These are phyloP conservation scores for Clitopilus hobsonii DNA, from an alignment of 768 basidiomycete genomes.

Conservation along the genomic window DNA sequence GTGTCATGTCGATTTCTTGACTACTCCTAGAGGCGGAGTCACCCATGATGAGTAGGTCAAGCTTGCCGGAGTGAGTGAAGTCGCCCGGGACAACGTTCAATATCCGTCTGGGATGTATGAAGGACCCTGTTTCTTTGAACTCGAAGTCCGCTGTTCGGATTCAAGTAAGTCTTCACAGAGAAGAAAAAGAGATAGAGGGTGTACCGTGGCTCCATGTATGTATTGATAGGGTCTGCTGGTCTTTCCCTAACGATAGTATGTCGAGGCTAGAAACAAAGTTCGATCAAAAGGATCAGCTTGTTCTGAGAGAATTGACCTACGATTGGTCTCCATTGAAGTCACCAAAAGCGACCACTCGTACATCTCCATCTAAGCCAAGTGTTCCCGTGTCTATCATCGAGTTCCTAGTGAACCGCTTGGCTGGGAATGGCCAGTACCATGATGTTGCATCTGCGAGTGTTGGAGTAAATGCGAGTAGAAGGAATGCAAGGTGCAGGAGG, in stretches of 20 bases:
- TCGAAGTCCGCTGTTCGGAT: slow-evolving; percentile 46
- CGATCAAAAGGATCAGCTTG: background rate
- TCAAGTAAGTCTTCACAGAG: background rate
- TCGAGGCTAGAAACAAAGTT: slow-evolving; percentile 57
- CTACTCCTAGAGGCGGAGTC: slow-evolving; percentile 32
- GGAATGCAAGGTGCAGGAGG: background rate
- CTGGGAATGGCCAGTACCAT: slow-evolving; percentile 72
- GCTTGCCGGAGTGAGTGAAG: slow-evolving; percentile 86
- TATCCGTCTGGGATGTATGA: slow-evolving; percentile 54
- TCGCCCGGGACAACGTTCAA: slow-evolving; percentile 90
- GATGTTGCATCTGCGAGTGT: background rate
- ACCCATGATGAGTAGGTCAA: slow-evolving; percentile 89
- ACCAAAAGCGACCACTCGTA: slow-evolving; percentile 82
- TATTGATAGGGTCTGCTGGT: slow-evolving; percentile 72
- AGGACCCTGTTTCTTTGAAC: slow-evolving; percentile 44
- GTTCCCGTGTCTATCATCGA: slow-evolving; percentile 75
- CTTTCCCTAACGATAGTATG: slow-evolving; percentile 66
- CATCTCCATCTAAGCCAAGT: slow-evolving; percentile 69
- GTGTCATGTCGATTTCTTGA: slow-evolving; percentile 54
- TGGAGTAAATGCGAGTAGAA: background rate
- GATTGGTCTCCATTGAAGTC: slow-evolving; percentile 97
- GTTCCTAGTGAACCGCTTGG: slow-evolving; percentile 83
- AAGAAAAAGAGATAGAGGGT: slow-evolving; percentile 11
- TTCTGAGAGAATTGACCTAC: slow-evolving; percentile 40
- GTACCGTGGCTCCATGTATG: slow-evolving; percentile 81